These are phyloP conservation scores for Verbena officinalis DNA, from an alignment of 257 asterid genomes.

Conservation along the genomic window DNA sequence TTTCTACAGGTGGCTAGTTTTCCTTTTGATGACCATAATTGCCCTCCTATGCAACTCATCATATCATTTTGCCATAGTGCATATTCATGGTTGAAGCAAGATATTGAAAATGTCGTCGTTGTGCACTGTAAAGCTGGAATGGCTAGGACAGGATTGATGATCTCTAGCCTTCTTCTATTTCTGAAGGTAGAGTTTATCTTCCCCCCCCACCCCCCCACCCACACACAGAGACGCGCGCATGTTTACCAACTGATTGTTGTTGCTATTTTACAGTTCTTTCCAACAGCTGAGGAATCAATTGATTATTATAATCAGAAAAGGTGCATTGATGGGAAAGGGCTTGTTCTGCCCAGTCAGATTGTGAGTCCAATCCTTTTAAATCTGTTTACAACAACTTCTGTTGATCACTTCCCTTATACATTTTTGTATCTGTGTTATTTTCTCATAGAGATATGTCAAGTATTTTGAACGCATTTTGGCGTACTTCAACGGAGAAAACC, in stretches of 20 bases:
- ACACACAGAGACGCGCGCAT: no score
- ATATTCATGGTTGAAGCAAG: slow-evolving; percentile 98
- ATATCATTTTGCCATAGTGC: slow-evolving; percentile 97
- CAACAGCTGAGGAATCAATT: slow-evolving; percentile 96
- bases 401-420: slow-evolving; percentile 6
- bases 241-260: slow-evolving; percentile 27
- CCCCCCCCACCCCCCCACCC: no score
- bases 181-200: slow-evolving; percentile 62
- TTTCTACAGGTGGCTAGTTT: slow-evolving; percentile 83
- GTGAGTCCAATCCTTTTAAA: slow-evolving; percentile 50
- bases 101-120: slow-evolving; percentile 96
- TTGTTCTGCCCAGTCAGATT: slow-evolving; percentile 97
- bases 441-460: slow-evolving; percentile 88
- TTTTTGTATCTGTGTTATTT: slow-evolving; percentile 22
- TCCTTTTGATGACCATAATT: slow-evolving; percentile 97
- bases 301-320: slow-evolving; percentile 96
- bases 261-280: slow-evolving; percentile 71
- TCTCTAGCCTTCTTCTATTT: slow-evolving; percentile 92
- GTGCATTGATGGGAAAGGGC: slow-evolving; percentile 92
- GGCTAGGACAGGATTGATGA: slow-evolving; percentile 99
- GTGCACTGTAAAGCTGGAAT: slow-evolving; percentile 99
- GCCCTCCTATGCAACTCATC: slow-evolving; percentile 96
- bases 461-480: slow-evolving; percentile 84
- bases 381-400: slow-evolving; percentile 18
- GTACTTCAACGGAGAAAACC: slow-evolving; percentile 96